A percentile compares a stretch with the other conserved stretches of the same genome.
These are phyloP conservation scores for Trichaptum fuscoviolaceum DNA, from an alignment of 768 basidiomycete genomes.

Conservation along the genomic window DNA sequence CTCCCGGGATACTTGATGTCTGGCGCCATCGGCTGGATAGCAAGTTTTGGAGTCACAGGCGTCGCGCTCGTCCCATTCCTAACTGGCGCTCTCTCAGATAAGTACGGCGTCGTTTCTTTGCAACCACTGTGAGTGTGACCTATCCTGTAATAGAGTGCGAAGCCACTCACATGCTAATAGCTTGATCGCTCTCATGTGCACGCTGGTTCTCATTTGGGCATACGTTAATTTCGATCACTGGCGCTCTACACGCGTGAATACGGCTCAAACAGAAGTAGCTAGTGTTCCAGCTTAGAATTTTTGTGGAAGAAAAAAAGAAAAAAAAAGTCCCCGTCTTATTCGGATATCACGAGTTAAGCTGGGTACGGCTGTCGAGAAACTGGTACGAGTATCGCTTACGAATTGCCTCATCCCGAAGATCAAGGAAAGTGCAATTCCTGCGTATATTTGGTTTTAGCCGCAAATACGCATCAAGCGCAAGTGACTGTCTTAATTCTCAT, in stretches of 20 bases:
- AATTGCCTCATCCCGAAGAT: no score
- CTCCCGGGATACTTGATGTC: conserved; percentile 67
- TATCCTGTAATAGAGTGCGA: background rate
- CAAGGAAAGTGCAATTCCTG: no score
- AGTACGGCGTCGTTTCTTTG: conserved; percentile 52
- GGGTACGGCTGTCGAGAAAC: no score
- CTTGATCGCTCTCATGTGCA: background rate
- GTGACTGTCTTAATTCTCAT: no score
- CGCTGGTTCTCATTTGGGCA: background rate
- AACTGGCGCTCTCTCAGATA: conserved; percentile 61
- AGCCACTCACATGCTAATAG: background rate
- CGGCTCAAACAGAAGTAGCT: background rate
- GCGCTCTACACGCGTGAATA: background rate
- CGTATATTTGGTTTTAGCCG: no score
- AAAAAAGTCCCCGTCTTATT: background rate
- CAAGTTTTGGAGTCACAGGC: conserved; percentile 58
- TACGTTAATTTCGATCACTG: background rate
- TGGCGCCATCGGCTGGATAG: conserved; percentile 40
- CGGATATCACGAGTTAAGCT: background rate
- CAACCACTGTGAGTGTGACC: conserved; percentile 51
- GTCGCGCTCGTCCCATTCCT: conserved; percentile 69
- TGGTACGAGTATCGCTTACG: no score
- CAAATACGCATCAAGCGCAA: no score
- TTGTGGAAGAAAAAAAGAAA: no score
- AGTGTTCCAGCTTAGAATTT: background rate